A percentile compares a stretch with the other conserved stretches of the same genome.
phyloP scores from a whole-genome alignment of 257 asterid species.

The Hygrophila difformis region DNA sequence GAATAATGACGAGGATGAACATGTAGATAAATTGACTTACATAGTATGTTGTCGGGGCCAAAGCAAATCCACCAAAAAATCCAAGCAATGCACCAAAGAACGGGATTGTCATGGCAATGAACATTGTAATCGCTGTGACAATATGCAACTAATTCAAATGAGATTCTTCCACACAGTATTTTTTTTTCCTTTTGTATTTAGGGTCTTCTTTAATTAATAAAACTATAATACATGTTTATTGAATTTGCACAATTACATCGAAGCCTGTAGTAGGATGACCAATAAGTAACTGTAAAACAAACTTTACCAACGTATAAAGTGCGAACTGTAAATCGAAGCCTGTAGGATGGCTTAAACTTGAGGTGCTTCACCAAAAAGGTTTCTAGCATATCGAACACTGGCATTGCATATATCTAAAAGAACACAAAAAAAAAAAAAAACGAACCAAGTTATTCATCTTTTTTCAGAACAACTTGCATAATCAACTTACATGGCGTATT shows the following conservation, averaged over 20 bases:
- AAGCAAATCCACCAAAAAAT: conserved; percentile 83
- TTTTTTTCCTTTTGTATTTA: too few species aligned
- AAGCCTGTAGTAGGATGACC: too few species aligned
- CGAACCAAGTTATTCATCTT: neutral
- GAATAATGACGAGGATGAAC: too few species aligned
- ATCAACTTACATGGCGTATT: too few species aligned
- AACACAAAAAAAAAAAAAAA: neutral
- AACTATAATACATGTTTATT: too few species aligned
- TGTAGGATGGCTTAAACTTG: conserved; percentile 32
- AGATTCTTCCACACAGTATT: neutral
- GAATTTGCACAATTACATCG: too few species aligned
- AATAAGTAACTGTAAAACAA: neutral
- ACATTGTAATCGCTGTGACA: conserved; percentile 46
- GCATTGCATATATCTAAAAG: conserved; percentile 41
- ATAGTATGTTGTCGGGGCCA: conserved; percentile 69
- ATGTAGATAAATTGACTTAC: conserved; percentile 29
- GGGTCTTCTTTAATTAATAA: too few species aligned
- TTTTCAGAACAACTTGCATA: too few species aligned
- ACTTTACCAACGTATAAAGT: conserved; percentile 46
- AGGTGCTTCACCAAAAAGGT: conserved; percentile 33
- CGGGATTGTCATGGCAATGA: conserved; percentile 60
- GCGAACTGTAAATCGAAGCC: conserved; percentile 43
- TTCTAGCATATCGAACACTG: conserved; percentile 58
- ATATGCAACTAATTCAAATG: neutral
- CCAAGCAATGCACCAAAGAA: conserved; percentile 84